Evolutionary conservation across 108 stramenopile genomes (phyloP).

Genomic region (Ochromonas danica): DNA sequence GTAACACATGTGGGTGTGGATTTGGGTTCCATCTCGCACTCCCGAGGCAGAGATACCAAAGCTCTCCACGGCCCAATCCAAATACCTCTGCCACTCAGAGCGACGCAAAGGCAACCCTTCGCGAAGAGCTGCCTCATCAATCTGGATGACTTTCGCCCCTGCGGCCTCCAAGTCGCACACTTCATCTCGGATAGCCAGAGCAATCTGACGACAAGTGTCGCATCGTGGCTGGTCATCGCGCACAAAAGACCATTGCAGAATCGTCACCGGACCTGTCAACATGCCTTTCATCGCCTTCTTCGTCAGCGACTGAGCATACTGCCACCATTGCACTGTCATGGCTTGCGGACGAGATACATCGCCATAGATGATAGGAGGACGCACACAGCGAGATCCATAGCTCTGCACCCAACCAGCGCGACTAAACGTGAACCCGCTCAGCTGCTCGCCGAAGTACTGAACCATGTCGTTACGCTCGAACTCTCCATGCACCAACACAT

Average conservation of each 20-base stretch:
- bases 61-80: constrained; percentile 64
- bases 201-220: constrained; percentile 62
- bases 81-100: constrained; percentile 51
- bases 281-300: constrained; percentile 68
- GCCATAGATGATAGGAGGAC: constrained; percentile 64
- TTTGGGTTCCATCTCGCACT: constrained; percentile 58
- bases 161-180: constrained; percentile 65
- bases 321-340: constrained; percentile 67
- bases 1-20: constrained; percentile 79
- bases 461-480: constrained; percentile 74
- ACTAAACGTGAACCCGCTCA: too few relatives aligned
- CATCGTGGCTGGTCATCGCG: constrained; percentile 64
- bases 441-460: constrained; percentile 68
- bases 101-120: constrained; percentile 66
- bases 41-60: constrained; percentile 64
- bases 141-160: constrained; percentile 64
- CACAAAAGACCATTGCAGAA: constrained; percentile 75
- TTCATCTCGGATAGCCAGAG: constrained; percentile 62
- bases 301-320: constrained; percentile 66
- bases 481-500: constrained; percentile 65
- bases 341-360: constrained; percentile 56
- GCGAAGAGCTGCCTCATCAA: constrained; percentile 61
- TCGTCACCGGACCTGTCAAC: constrained; percentile 71
- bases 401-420: constrained; percentile 70
- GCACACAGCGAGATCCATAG: constrained; percentile 66